These are phyloP conservation scores for Gnetum montanum DNA, from an alignment of 75 land plant species.

Conservation along the genomic window DNA sequence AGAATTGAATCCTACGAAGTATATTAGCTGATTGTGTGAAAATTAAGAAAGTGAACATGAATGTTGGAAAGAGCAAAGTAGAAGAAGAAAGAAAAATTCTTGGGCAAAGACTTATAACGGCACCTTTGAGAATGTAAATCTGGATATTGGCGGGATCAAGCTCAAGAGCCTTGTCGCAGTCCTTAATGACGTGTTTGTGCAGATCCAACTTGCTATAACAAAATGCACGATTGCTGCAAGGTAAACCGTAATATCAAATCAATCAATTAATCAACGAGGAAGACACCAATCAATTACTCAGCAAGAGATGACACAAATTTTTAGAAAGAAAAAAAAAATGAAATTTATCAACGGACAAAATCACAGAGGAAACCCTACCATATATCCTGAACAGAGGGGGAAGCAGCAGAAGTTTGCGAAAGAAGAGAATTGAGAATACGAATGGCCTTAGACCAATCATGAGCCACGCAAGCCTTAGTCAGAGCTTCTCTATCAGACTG, in stretches of 20 bases:
- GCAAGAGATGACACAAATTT: too few relatives aligned
- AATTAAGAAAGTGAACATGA: too few relatives aligned
- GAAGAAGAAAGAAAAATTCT: too few relatives aligned
- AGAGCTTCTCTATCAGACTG: conserved; percentile 37
- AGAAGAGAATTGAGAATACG: conserved; percentile 67
- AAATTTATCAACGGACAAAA: background rate
- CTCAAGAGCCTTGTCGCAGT: conserved; percentile 72
- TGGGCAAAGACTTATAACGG: too few relatives aligned
- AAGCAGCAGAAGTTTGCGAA: conserved; percentile 25
- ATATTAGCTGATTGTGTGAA: too few relatives aligned
- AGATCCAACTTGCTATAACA: conserved; percentile 91
- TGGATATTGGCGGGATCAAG: conserved; percentile 53
- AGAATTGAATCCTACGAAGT: too few relatives aligned
- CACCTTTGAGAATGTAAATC: conserved; percentile 82
- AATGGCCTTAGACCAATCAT: conserved; percentile 93
- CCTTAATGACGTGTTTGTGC: conserved; percentile 87
- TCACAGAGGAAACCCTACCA: conserved; percentile 44
- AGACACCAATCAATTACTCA: background rate
- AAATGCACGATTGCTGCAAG: conserved; percentile 73
- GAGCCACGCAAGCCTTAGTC: conserved; percentile 53
- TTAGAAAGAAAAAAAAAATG: background rate
- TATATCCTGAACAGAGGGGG: conserved; percentile 44
- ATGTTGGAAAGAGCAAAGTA: too few relatives aligned
- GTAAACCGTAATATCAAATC: background rate
- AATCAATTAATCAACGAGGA: background rate